Evolutionary conservation across 139 green algal species (phyloP), one percentile per base, ranked within the genome.

Genomic region (Picocystis salinarum): DNA sequence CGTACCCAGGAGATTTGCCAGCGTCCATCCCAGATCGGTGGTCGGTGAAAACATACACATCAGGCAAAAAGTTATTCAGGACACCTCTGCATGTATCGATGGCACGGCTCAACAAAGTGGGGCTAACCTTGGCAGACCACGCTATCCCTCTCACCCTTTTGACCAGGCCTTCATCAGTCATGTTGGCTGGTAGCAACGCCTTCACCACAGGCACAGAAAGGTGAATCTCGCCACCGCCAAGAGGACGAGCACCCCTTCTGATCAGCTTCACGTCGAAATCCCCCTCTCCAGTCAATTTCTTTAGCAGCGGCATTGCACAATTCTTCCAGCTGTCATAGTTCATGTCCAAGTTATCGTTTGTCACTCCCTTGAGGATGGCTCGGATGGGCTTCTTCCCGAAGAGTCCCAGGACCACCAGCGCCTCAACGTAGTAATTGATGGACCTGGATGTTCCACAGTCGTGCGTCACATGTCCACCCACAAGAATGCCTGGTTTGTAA

Each of bases 1-100:
- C 88, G 56, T 82, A 98, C 4, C 85, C 88, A 1, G 88, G 88
- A 3, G 75, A 85, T 23, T 40, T 49, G 15, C 76, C 82, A 7
- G 59, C 52, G 26, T 53, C n/a, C 57, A 5, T 37, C 45, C 1
- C 81, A 82, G 12, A 39, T 69, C 40, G 65, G 34, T 93, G 78
- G 50, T 99, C 89, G 0, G 89, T 99, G 68, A 99, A 98, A 40
- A 99, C 85, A 63, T 83, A 95, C 31, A 99, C 89, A 46, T 99
- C 89, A 1, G 86, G 67, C 34, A 99, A 66, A 42, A 96, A 67
- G 24, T 67, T 23, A 55, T 96, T 95, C 6, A 99, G 70, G 42
- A 94, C 62, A 3, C 77, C 76, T 0, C 25, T 46, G 40, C n/a
- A 17, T 46, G 40, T 27, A 26, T 46, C 15, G 9, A 46, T 5